Evolutionary conservation across 805 yeast species (phyloP).

Genomic region (Wickerhamomyces mucosus): DNA sequence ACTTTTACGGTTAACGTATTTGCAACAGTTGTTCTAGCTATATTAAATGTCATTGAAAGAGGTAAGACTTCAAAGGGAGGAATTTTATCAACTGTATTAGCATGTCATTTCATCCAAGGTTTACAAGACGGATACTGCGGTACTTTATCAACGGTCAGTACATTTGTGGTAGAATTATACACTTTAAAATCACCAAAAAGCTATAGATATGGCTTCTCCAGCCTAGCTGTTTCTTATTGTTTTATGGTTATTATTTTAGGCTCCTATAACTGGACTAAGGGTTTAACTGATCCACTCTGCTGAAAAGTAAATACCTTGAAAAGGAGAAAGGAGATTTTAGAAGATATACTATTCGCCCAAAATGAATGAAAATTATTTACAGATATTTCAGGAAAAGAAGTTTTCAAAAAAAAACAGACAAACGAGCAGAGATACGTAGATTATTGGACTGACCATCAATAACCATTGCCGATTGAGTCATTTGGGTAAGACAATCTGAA

Average conservation of each 20-base stretch:
- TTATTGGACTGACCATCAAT: too few species aligned
- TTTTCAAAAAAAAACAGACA: too few species aligned
- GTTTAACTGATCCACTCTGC: conserved; percentile 24
- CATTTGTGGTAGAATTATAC: conserved; percentile 62
- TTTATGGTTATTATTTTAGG: conserved; percentile 56
- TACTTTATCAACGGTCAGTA: conserved; percentile 62
- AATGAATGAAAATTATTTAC: background rate
- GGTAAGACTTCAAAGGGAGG: conserved; percentile 26
- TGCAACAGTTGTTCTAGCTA: conserved; percentile 36
- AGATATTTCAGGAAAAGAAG: too few species aligned
- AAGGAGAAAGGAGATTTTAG: too few species aligned
- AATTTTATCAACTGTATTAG: conserved; percentile 23
- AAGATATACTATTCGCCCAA: background rate
- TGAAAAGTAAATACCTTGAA: too few species aligned
- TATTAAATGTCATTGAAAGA: conserved; percentile 32
- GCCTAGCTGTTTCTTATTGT: conserved; percentile 39
- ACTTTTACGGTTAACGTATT: conserved; percentile 40
- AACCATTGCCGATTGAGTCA: too few species aligned
- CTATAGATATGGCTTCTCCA: conserved; percentile 40
- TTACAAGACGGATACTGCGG: conserved; percentile 64
- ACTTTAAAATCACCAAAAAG: conserved; percentile 26
- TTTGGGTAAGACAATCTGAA: too few species aligned
- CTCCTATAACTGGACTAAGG: conserved; percentile 59
- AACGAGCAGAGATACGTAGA: too few species aligned
- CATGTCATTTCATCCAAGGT: conserved; percentile 46